Evolutionary conservation across 176 grass and related monocot genomes (phyloP).

Genomic region (Elymus sibiricus): DNA sequence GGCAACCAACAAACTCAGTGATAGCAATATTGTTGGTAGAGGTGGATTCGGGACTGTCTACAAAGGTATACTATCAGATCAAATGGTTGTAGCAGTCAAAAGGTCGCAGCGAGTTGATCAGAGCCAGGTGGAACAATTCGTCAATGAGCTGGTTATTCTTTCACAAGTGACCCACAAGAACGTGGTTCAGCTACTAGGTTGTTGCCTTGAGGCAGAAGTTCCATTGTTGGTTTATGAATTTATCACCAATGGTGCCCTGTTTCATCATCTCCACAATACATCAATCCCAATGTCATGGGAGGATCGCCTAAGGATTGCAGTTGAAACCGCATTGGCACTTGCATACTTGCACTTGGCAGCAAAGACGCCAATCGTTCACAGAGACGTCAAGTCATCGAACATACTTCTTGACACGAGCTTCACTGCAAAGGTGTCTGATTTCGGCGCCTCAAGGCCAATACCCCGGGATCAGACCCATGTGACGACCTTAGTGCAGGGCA

Average conservation of each 20-base stretch:
- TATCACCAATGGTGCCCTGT: conserved; percentile 47
- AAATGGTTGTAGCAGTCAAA: not conserved
- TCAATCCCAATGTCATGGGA: conserved; percentile 38
- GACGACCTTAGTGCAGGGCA: conserved; percentile 60
- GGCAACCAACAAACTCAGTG: conserved; percentile 44
- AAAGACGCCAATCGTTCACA: conserved; percentile 46
- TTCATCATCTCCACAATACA: conserved; percentile 46
- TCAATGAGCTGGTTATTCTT: conserved; percentile 59
- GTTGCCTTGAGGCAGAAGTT: not conserved
- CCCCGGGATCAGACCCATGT: conserved; percentile 52
- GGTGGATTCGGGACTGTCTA: conserved; percentile 69
- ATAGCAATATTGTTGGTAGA: conserved; percentile 40
- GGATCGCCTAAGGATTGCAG: conserved; percentile 46
- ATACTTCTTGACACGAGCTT: conserved; percentile 49
- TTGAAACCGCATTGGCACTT: conserved; percentile 52
- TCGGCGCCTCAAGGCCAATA: conserved; percentile 60
- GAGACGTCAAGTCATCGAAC: conserved; percentile 65
- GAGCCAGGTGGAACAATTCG: conserved; percentile 57
- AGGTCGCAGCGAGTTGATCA: conserved; percentile 15
- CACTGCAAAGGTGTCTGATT: conserved; percentile 60
- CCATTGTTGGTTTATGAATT: conserved; percentile 5
- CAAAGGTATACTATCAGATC: conserved; percentile 32
- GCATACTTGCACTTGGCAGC: conserved; percentile 49
- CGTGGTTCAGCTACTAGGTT: conserved; percentile 7
- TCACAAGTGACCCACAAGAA: conserved; percentile 33